Percentiles rank a stretch among this genome's conserved stretches.
phyloP scores from a whole-genome alignment of 2,329 filamentous ascomycete genomes.

The Diplodia mutila region DNA sequence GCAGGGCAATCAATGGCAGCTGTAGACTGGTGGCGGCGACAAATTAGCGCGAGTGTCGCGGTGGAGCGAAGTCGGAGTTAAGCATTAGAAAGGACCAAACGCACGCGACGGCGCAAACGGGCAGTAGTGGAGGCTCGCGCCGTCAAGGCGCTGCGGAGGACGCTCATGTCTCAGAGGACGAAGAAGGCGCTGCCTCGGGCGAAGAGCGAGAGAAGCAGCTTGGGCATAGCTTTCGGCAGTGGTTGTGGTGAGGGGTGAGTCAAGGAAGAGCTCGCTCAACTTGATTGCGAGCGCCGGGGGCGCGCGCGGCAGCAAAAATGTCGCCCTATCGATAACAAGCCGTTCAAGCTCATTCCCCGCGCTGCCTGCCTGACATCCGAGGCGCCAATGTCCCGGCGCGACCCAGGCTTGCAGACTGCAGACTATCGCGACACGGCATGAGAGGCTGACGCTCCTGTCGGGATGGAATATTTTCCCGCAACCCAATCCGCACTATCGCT shows the following conservation, averaged over 20 bases:
- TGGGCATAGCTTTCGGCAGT: neutral
- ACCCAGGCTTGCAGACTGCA: neutral
- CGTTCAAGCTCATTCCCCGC: neutral
- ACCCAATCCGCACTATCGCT: neutral
- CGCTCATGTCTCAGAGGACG: conserved; percentile 25
- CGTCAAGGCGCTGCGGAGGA: conserved; percentile 11
- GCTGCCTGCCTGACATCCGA: neutral
- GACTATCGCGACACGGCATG: neutral
- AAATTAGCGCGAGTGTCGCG: neutral
- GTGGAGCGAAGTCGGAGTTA: conserved; percentile 22
- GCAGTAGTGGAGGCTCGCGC: conserved; percentile 8
- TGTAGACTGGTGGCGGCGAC: neutral
- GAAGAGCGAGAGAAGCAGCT: conserved; percentile 21
- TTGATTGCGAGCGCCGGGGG: neutral
- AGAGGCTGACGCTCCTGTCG: neutral
- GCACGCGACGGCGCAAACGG: conserved; percentile 13
- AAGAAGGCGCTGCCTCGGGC: conserved; percentile 17
- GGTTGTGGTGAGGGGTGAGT: conserved; percentile 20
- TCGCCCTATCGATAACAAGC: conserved; percentile 24
- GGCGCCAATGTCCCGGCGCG: neutral
- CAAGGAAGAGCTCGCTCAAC: neutral
- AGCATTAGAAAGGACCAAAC: neutral
- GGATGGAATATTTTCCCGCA: neutral
- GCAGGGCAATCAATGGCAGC: conserved; percentile 2
- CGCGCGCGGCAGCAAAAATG: conserved; percentile 2